Base-by-base conservation (phyloP, 2,329 filamentous ascomycete genomes). In the Tolypocladium guangdongense region DNA sequence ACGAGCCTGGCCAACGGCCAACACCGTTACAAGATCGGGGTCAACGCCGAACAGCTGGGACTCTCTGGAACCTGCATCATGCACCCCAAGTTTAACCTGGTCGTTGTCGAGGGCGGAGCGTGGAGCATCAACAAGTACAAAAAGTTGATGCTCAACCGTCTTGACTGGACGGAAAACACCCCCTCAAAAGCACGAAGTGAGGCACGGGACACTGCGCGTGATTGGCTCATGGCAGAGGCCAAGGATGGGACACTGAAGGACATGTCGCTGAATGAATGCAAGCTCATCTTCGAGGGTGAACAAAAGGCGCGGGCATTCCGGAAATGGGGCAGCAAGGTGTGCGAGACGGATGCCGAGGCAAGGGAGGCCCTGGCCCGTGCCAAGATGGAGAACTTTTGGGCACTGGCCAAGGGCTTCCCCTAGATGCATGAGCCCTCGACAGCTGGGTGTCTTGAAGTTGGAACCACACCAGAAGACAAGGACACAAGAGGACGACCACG, bases 321-420 rank as follows among this genome's bases (percentile, higher is more conserved):
- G 59, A 91, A 90, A 65, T 97, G 92, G 88, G 80, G 87, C 3
- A 90, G 85, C 57, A 87, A 89, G 66, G 83, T 93, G n/a, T 96
- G 90, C 68, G 93, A 97, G 71, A 92, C 88, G 2, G 93, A 99
- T 67, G 81, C 84, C 12, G 88, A 95, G 65, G 93, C 92, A 6
- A 86, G 88, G 66, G 90, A 96, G 61, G 78, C 85, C 24, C 71
- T 99, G 57, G 74, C 83, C 14, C 81, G 90, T 60, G 82, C 84
- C 7, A 96, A 95, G 75, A 88, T 97, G 80, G 92, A 97, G 62
- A 95, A 87, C 63, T 92, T 99, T 64, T 99, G 93, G 93, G 86
- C 86, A 11, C 72, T 93, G 61, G 92, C 91, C 0, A 95, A 95
- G 76, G 88, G 68, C 18, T 54, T 66, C 6, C 22, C 59, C 57